Percentiles rank a stretch among this genome's conserved stretches.
These are phyloP conservation scores for Amanita polypyramis DNA, from an alignment of 768 basidiomycete species.

Conservation along the genomic window DNA sequence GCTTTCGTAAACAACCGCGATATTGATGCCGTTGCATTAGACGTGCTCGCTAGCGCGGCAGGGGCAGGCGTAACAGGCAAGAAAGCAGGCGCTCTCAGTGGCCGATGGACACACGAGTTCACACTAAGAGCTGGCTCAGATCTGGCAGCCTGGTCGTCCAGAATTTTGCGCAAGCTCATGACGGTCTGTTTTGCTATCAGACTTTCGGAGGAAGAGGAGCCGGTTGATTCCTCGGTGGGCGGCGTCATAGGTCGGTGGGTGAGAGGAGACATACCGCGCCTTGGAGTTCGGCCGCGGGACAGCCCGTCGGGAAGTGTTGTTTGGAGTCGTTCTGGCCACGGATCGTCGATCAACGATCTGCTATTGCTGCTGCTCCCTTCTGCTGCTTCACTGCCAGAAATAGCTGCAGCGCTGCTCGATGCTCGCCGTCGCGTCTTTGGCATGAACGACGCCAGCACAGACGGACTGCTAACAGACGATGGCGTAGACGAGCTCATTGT, in stretches of 20 bases:
- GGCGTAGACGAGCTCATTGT: constrained; percentile 22
- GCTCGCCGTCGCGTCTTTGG: constrained; percentile 19
- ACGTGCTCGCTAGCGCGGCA: constrained; percentile 44
- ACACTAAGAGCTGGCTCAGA: constrained; percentile 3
- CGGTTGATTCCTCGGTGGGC: constrained; percentile 48
- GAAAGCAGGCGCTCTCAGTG: constrained; percentile 20
- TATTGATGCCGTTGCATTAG: constrained; percentile 67
- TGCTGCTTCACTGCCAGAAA: constrained; percentile 14
- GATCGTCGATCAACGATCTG: constrained; percentile 1
- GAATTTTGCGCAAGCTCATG: constrained; percentile 58
- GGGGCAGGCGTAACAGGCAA: constrained; percentile 43
- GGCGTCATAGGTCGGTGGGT: constrained; percentile 39
- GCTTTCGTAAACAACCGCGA: constrained; percentile 66
- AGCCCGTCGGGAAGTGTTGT: not conserved
- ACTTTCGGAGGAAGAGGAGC: constrained; percentile 41
- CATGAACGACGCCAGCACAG: constrained; percentile 20
- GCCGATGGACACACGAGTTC: not conserved
- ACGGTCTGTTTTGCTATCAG: constrained; percentile 54
- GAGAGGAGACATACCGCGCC: not conserved
- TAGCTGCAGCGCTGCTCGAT: constrained; percentile 22
- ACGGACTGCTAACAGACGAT: constrained; percentile 23
- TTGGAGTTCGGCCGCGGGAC: constrained; percentile 2
- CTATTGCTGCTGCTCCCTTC: constrained; percentile 4
- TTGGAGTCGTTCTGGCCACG: not conserved
- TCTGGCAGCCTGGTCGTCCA: constrained; percentile 39